phyloP scores from a whole-genome alignment of 2,329 filamentous ascomycete genomes.

The Neofusicoccum cordaticola region DNA sequence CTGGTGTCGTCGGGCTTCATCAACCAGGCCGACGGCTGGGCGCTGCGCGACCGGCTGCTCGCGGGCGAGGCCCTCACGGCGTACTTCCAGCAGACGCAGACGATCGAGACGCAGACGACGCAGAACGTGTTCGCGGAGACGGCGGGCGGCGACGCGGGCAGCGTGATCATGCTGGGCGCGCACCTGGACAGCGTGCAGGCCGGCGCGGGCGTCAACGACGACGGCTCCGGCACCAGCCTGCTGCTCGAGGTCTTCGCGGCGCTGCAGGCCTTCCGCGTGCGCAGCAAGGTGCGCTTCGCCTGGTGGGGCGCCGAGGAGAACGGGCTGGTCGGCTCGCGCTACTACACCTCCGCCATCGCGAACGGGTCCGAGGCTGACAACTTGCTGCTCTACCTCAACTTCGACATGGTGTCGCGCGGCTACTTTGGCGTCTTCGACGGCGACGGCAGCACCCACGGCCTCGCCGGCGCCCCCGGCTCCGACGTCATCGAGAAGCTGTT shows the following conservation, averaged over 20 bases:
- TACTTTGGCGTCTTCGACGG: conserved; percentile 21
- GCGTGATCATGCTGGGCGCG: conserved; percentile 33
- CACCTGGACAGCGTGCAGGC: conserved; percentile 35
- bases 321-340: conserved; percentile 54
- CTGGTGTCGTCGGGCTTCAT: conserved; percentile 42
- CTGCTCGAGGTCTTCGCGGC: conserved; percentile 63
- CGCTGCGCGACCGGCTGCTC: conserved; percentile 39
- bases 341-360: conserved; percentile 45
- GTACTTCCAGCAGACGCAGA: conserved; percentile 45
- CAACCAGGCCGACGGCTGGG: conserved; percentile 43
- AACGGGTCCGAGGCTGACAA: conserved; percentile 56
- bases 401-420: conserved; percentile 54
- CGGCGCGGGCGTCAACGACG: conserved; percentile 55
- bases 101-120: conserved; percentile 52
- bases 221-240: conserved; percentile 47
- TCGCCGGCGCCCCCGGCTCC: conserved; percentile 28
- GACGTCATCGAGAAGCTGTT: conserved; percentile 35
- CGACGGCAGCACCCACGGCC: conserved; percentile 27
- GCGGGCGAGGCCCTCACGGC: conserved; percentile 41
- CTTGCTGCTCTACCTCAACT: conserved; percentile 67
- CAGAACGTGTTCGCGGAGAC: conserved; percentile 65
- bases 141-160: conserved; percentile 56
- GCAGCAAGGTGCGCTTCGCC: conserved; percentile 65
- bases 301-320: conserved; percentile 70
- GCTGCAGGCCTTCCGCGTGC: conserved; percentile 56